Percentiles rank a stretch among this genome's conserved stretches.
These are phyloP conservation scores for Schizophyllum amplum DNA, from an alignment of 1,284 basidiomycete species.

Conservation along the genomic window DNA sequence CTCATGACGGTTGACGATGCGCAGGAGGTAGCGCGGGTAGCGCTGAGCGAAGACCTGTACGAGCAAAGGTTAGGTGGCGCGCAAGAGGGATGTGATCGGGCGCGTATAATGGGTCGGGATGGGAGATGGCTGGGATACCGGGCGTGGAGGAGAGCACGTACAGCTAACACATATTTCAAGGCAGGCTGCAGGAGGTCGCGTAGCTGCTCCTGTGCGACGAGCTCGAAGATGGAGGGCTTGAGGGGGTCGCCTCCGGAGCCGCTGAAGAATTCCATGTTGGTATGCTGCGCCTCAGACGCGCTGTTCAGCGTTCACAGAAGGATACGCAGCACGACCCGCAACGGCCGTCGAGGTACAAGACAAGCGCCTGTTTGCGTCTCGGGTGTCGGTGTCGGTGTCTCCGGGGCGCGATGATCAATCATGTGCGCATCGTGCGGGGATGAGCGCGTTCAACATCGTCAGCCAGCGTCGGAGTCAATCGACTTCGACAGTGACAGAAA, in stretches of 20 bases:
- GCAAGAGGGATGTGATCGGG: background rate
- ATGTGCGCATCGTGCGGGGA: background rate
- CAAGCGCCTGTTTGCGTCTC: background rate
- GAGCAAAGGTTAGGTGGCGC: background rate
- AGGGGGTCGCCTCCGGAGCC: slow-evolving; percentile 63
- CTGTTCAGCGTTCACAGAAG: too few relatives aligned
- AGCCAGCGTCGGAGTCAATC: too few relatives aligned
- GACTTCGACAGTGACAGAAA: too few relatives aligned
- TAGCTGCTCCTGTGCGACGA: slow-evolving; percentile 93
- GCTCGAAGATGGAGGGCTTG: slow-evolving; percentile 91
- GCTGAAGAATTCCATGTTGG: slow-evolving; percentile 76
- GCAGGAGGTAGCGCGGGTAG: slow-evolving; percentile 88
- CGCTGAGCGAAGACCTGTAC: slow-evolving; percentile 91
- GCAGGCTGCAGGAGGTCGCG: slow-evolving; percentile 90
- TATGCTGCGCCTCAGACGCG: too few relatives aligned
- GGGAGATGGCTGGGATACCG: background rate
- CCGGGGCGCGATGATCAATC: background rate
- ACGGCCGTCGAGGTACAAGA: too few relatives aligned
- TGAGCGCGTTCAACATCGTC: too few relatives aligned
- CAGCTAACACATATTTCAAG: slow-evolving; percentile 89
- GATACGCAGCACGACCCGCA: too few relatives aligned
- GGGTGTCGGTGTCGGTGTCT: background rate
- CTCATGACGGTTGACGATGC: slow-evolving; percentile 91
- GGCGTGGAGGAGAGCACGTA: slow-evolving; percentile 28
- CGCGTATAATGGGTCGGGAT: background rate